Evolutionary conservation across 495 filamentous ascomycete genomes (phyloP).

Genomic region (Lasiosphaeriaceae sp.): DNA sequence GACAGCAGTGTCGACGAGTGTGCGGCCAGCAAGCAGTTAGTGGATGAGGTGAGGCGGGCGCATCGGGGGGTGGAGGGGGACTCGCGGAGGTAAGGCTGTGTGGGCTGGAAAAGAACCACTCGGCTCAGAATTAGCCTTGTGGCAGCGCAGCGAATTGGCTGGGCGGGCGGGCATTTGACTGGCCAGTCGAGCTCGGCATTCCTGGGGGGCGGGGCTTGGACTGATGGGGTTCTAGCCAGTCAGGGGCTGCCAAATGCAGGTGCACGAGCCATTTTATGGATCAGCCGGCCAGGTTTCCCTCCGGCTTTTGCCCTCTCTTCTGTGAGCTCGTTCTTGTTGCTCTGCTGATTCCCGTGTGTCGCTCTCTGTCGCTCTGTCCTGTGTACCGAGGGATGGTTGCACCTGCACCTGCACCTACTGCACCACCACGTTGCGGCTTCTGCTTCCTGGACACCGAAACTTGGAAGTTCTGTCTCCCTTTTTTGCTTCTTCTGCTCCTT

Average conservation of each 20-base stretch:
- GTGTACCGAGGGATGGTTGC: too few relatives aligned
- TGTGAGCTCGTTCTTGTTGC: neutral
- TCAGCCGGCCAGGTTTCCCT: constrained; percentile 8
- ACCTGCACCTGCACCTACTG: too few relatives aligned
- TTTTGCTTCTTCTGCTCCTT: too few relatives aligned
- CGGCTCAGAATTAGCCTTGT: constrained; percentile 37
- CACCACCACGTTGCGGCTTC: too few relatives aligned
- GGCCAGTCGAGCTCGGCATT: constrained; percentile 7
- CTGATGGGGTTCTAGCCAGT: constrained; percentile 24
- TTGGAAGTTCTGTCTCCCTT: too few relatives aligned
- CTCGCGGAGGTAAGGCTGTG: constrained; percentile 28
- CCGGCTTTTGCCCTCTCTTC: neutral
- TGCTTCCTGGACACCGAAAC: too few relatives aligned
- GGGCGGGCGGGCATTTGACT: constrained; percentile 7
- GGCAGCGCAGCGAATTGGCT: constrained; percentile 16
- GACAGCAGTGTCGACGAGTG: too few relatives aligned
- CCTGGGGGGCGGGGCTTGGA: constrained; percentile 8
- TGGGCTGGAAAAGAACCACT: constrained; percentile 21
- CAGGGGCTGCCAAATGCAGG: constrained; percentile 12
- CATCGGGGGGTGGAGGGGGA: constrained; percentile 1
- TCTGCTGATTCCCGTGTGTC: neutral
- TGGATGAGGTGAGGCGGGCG: constrained; percentile 18
- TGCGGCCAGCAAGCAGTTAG: neutral
- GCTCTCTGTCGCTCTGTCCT: neutral
- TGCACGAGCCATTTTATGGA: constrained; percentile 20